phyloP scores from a whole-genome alignment of 2,329 filamentous ascomycete species.

The Teratosphaeria viscida region DNA sequence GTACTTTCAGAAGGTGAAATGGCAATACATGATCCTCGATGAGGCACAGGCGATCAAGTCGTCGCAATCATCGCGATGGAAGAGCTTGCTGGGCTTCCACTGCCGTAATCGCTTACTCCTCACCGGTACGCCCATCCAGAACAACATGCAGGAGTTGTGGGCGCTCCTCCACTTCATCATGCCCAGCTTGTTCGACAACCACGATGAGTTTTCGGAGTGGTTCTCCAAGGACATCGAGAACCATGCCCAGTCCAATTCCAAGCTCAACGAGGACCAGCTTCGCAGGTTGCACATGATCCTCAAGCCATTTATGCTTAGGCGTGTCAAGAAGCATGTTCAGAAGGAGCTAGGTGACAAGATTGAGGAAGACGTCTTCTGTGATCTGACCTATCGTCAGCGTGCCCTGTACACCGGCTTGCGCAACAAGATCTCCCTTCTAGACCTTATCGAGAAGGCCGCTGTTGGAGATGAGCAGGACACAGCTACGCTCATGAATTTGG shows the following conservation, averaged over 20 bases:
- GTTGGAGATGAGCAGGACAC: slow-evolving; percentile 90
- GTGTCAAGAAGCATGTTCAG: slow-evolving; percentile 99
- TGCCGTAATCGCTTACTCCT: slow-evolving; percentile 88
- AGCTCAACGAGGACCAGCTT: slow-evolving; percentile 95
- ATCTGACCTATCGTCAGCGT: slow-evolving; percentile 90
- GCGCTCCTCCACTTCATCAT: slow-evolving; percentile 98
- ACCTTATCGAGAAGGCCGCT: slow-evolving; percentile 93
- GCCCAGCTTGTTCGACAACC: slow-evolving; percentile 94
- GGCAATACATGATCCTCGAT: slow-evolving; percentile 99
- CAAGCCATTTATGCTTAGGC: slow-evolving; percentile 98
- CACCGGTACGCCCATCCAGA: slow-evolving; percentile 95
- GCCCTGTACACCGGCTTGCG: slow-evolving; percentile 86
- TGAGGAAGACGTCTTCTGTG: slow-evolving; percentile 89
- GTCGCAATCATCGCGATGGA: slow-evolving; percentile 92
- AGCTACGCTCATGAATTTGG: slow-evolving; percentile 94
- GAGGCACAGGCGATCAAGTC: slow-evolving; percentile 99
- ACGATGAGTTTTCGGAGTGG: slow-evolving; percentile 89
- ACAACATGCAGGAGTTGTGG: slow-evolving; percentile 99
- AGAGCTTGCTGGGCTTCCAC: slow-evolving; percentile 84
- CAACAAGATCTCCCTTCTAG: slow-evolving; percentile 97
- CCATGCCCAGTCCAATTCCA: slow-evolving; percentile 97
- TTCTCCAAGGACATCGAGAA: slow-evolving; percentile 96
- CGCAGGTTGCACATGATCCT: slow-evolving; percentile 97
- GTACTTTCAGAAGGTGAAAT: slow-evolving; percentile 98
- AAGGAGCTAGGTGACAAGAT: slow-evolving; percentile 99